phyloP scores from a whole-genome alignment of 768 basidiomycete genomes.

The Hirschioporus abietinus region DNA sequence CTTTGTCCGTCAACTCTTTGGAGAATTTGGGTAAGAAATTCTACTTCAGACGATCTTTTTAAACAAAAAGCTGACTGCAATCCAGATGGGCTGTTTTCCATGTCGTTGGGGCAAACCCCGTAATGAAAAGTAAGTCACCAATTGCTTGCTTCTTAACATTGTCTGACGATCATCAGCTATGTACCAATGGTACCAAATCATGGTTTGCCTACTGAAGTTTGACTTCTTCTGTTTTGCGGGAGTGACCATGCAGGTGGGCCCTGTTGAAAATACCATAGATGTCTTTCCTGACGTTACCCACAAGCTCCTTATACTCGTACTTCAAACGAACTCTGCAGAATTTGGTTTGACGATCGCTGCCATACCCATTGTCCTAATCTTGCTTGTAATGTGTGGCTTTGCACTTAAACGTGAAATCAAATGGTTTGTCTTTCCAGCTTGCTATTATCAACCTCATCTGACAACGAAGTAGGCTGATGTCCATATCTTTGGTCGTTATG shows the following conservation, averaged over 20 bases:
- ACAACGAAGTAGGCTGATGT: conserved; percentile 54
- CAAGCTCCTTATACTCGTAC: conserved; percentile 78
- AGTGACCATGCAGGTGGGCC: conserved; percentile 78
- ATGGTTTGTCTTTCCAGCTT: conserved; percentile 39
- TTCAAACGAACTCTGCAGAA: conserved; percentile 58
- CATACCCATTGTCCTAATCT: conserved; percentile 68
- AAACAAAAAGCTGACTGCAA: not conserved
- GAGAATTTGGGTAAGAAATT: conserved; percentile 70
- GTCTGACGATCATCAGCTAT: conserved; percentile 47
- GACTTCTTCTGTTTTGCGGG: conserved; percentile 86
- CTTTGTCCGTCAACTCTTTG: conserved; percentile 65
- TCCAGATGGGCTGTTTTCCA: conserved; percentile 87
- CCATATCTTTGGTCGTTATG: conserved; percentile 68
- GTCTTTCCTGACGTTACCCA: conserved; percentile 2
- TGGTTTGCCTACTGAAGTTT: conserved; percentile 84
- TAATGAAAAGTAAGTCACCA: conserved; percentile 62
- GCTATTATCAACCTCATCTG: not conserved
- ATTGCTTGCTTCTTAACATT: conserved; percentile 2
- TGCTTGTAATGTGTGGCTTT: conserved; percentile 58
- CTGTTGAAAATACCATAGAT: not conserved
- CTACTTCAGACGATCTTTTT: conserved; percentile 7
- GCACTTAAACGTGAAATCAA: conserved; percentile 80
- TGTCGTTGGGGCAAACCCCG: conserved; percentile 80
- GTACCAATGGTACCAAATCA: conserved; percentile 85
- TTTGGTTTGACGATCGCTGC: conserved; percentile 80